A percentile compares a stretch with the other conserved stretches of the same genome.
Conservation (phyloP, 2,329 filamentous ascomycete species). For the Sporothrix mexicana region DNA sequence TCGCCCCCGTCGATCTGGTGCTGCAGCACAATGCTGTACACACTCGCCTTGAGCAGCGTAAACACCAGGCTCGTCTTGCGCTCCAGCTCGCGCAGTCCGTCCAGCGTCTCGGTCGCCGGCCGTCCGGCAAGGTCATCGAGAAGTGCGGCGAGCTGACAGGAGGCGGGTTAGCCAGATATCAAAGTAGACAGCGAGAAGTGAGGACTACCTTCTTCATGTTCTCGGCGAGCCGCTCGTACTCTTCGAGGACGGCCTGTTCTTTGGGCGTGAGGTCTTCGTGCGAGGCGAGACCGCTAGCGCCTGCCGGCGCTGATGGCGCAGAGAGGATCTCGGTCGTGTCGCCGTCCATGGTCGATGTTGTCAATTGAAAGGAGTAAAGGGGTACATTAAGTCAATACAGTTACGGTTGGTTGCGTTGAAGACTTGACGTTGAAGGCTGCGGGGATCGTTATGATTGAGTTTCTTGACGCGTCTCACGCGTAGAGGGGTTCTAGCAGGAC, state of each 20-base stretch:
- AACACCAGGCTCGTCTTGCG: constrained; percentile 94
- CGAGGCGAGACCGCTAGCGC: constrained; percentile 17
- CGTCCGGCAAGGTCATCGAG: constrained; percentile 69
- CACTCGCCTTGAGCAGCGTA: constrained; percentile 94
- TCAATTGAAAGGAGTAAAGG: background rate
- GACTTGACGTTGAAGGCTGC: background rate
- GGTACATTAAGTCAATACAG: background rate
- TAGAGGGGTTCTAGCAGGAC: constrained; percentile 24
- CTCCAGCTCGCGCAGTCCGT: constrained; percentile 86
- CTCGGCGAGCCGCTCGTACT: constrained; percentile 84
- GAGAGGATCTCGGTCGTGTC: constrained; percentile 33
- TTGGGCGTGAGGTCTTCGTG: constrained; percentile 69
- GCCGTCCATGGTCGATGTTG: constrained; percentile 33
- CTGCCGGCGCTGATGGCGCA: constrained; percentile 25
- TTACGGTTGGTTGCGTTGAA: too few species aligned
- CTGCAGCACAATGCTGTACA: constrained; percentile 98
- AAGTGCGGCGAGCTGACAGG: constrained; percentile 59
- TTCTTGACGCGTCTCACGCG: constrained; percentile 29
- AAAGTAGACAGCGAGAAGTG: background rate
- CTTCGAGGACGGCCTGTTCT: constrained; percentile 93
- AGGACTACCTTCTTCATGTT: constrained; percentile 83
- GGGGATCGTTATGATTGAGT: constrained; percentile 9
- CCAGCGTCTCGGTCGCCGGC: constrained; percentile 81
- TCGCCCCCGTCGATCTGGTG: constrained; percentile 85
- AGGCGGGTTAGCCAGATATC: constrained; percentile 40